Evolutionary conservation across 2,329 filamentous ascomycete species (phyloP).

Genomic region (Aspergillus sergii): DNA sequence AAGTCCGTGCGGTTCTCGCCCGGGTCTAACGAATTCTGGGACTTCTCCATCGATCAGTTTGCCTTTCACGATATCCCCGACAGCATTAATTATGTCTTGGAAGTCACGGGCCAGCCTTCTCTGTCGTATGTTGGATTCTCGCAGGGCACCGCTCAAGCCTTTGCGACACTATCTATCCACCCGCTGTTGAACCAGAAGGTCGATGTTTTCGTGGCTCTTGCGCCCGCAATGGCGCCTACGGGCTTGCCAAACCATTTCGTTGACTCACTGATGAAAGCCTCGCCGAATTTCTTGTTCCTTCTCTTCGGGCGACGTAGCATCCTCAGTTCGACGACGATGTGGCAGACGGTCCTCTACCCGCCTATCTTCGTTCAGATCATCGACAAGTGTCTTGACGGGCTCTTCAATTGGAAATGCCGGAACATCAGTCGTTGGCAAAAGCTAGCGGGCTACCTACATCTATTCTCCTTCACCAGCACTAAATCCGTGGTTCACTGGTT

Average conservation of each 20-base stretch:
- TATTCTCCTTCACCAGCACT: slow-evolving; percentile 95
- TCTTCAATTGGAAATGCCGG: slow-evolving; percentile 85
- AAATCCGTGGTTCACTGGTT: slow-evolving; percentile 99
- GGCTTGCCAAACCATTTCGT: slow-evolving; percentile 88
- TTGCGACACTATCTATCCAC: slow-evolving; percentile 89
- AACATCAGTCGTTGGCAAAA: slow-evolving; percentile 90
- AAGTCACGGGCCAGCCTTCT: slow-evolving; percentile 77
- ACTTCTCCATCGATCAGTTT: slow-evolving; percentile 98
- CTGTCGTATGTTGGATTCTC: slow-evolving; percentile 97
- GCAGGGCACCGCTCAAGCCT: slow-evolving; percentile 94
- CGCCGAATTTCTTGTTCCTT: slow-evolving; percentile 87
- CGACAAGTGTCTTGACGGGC: slow-evolving; percentile 75
- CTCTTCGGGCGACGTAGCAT: slow-evolving; percentile 91
- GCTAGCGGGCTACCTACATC: slow-evolving; percentile 89
- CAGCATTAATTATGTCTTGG: slow-evolving; percentile 87
- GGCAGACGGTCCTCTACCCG: slow-evolving; percentile 93
- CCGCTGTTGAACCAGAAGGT: slow-evolving; percentile 89
- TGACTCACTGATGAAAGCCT: slow-evolving; percentile 89
- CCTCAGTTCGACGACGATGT: slow-evolving; percentile 90
- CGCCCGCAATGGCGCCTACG: slow-evolving; percentile 93
- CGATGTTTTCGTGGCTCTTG: slow-evolving; percentile 93
- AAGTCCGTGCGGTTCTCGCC: slow-evolving; percentile 81
- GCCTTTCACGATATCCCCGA: slow-evolving; percentile 97
- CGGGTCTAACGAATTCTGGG: slow-evolving; percentile 80
- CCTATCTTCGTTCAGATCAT: slow-evolving; percentile 89